Percentiles rank a stretch among this genome's conserved stretches.
These are phyloP conservation scores for Beauveria australis DNA, from an alignment of 2,329 filamentous ascomycete genomes.

Conservation along the genomic window DNA sequence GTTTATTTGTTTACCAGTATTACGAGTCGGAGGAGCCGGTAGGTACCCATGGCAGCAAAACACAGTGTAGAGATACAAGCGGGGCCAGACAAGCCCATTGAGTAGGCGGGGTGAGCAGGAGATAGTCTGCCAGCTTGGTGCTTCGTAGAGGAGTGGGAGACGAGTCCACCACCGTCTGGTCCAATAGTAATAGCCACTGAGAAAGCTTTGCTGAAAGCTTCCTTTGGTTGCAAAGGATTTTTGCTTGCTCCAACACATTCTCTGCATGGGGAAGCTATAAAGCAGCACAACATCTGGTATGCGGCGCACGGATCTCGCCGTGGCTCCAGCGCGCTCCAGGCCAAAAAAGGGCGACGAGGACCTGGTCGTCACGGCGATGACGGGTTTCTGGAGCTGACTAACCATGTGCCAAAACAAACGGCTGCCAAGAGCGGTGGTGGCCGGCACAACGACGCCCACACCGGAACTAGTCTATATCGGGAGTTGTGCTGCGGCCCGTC, in stretches of 20 bases:
- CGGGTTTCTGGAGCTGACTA: conserved; percentile 17
- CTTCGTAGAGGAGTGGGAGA: not conserved
- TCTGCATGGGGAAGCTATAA: not conserved
- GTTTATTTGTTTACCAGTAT: conserved; percentile 10
- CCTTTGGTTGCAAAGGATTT: not conserved
- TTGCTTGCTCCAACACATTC: not conserved
- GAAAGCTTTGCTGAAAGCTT: not conserved
- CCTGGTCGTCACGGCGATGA: conserved; percentile 28
- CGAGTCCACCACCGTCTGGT: not conserved
- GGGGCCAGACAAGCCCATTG: not conserved
- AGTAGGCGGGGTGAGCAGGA: not conserved
- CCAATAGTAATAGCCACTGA: not conserved
- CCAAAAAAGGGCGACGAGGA: not conserved
- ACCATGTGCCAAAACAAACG: not conserved
- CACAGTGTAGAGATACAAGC: not conserved
- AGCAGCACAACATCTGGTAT: not conserved
- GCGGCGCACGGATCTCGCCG: conserved; percentile 6
- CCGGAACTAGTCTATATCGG: not conserved
- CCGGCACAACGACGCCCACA: not conserved
- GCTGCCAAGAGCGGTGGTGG: not conserved
- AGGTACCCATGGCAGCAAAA: conserved; percentile 1
- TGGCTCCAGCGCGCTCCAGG: not conserved
- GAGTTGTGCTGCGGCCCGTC: not conserved
- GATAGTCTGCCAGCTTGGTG: not conserved
- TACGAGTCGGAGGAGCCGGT: not conserved